Evolutionary conservation across 768 basidiomycete genomes (phyloP).

Genomic region (Multifurca ochricompacta): DNA sequence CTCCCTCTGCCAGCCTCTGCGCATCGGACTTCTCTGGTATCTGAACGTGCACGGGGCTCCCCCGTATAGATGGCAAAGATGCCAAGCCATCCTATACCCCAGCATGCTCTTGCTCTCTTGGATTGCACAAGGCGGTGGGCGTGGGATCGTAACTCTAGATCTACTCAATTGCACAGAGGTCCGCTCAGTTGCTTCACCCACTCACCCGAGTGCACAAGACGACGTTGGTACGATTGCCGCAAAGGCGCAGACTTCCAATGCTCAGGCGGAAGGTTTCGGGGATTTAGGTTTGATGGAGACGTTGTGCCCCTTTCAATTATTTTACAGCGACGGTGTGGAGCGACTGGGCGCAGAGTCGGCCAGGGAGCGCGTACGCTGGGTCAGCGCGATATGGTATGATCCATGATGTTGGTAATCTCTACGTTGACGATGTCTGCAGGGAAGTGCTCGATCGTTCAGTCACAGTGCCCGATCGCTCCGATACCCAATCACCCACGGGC

Average conservation of each 20-base stretch:
- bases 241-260: constrained; percentile 42
- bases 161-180: constrained; percentile 82
- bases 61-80: constrained; percentile 75
- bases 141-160: constrained; percentile 82
- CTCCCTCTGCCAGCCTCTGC: constrained; percentile 55
- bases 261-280: constrained; percentile 34
- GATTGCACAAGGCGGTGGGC: constrained; percentile 75
- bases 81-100: constrained; percentile 75
- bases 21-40: constrained; percentile 84
- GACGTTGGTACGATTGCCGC: constrained; percentile 88
- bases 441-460: constrained; percentile 66
- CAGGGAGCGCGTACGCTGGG: constrained; percentile 83
- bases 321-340: constrained; percentile 87
- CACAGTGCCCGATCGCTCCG: constrained; percentile 40
- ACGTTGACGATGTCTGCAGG: constrained; percentile 36
- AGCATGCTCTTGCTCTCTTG: constrained; percentile 80
- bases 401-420: not conserved
- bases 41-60: constrained; percentile 82
- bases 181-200: constrained; percentile 72
- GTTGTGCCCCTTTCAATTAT: constrained; percentile 83
- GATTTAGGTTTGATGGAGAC: constrained; percentile 51
- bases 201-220: constrained; percentile 70
- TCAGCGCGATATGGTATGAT: constrained; percentile 77
- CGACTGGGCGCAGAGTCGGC: constrained; percentile 84
- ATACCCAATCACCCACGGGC: constrained; percentile 43